Percentiles rank a stretch among this genome's conserved stretches.
Evolutionary conservation across 331 rosid species (phyloP).

Genomic region (Quercus lobata): DNA sequence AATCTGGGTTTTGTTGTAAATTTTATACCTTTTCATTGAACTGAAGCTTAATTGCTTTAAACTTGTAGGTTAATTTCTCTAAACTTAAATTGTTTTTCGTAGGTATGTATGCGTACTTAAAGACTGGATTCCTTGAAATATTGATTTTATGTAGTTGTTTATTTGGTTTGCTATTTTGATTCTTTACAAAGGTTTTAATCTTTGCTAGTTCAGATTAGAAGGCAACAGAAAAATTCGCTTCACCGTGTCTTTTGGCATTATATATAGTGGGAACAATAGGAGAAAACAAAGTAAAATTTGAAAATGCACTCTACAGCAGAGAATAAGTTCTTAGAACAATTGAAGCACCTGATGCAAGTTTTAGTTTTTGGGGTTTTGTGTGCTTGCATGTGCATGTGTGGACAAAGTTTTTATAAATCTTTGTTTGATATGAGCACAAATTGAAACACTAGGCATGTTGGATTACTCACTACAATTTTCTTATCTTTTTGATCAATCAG

Average conservation of each 20-base stretch:
- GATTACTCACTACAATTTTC: background rate
- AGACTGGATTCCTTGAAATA: too few relatives aligned
- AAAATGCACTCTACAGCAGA: too few relatives aligned
- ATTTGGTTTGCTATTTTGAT: background rate
- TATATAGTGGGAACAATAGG: too few relatives aligned
- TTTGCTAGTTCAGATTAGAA: too few relatives aligned
- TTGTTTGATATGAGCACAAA: background rate
- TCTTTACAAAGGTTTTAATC: background rate
- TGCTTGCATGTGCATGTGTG: background rate
- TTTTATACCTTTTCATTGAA: too few relatives aligned
- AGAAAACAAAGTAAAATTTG: too few relatives aligned
- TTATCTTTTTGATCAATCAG: background rate
- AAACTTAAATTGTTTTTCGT: too few relatives aligned
- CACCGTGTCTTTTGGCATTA: background rate
- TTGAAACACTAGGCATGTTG: background rate
- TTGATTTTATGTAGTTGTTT: too few relatives aligned
- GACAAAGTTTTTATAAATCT: background rate
- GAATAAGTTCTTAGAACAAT: background rate
- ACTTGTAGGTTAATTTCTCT: too few relatives aligned
- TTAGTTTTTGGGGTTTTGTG: background rate
- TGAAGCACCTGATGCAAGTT: background rate
- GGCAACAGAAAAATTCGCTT: background rate
- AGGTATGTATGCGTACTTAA: too few relatives aligned
- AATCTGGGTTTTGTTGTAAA: too few relatives aligned
- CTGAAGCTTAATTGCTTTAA: too few relatives aligned